Percentiles rank a stretch among this genome's conserved stretches.
phyloP scores from a whole-genome alignment of 805 yeast genomes.

The Maudiozyma saulgeensis region DNA sequence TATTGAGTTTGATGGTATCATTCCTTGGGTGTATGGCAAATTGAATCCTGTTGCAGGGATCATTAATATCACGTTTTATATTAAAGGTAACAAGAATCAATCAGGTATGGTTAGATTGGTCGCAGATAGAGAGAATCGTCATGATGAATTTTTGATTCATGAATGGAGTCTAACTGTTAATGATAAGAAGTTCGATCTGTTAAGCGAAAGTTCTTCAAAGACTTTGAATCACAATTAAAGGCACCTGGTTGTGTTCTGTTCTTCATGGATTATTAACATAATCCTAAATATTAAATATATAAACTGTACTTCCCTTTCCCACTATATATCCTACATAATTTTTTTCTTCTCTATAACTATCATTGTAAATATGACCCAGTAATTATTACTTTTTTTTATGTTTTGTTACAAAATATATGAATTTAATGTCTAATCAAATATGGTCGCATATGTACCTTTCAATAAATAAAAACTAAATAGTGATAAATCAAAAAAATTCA shows the following conservation, averaged over 20 bases:
- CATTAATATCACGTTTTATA: slow-evolving; percentile 62
- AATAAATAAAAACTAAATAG: neutral
- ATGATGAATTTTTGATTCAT: slow-evolving; percentile 47
- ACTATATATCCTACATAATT: neutral
- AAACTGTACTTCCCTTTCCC: neutral
- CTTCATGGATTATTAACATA: neutral
- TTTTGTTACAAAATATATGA: neutral
- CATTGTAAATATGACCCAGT: neutral
- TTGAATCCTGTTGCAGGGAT: slow-evolving; percentile 76
- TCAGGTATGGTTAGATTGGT: slow-evolving; percentile 50
- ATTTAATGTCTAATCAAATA: neutral
- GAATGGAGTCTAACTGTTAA: slow-evolving; percentile 54
- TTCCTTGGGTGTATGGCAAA: slow-evolving; percentile 86
- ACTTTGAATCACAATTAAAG: neutral
- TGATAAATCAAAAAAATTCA: neutral
- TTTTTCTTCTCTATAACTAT: neutral
- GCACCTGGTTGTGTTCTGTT: neutral
- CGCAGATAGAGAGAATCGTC: slow-evolving; percentile 58
- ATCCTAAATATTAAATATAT: neutral
- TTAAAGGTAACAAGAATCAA: slow-evolving; percentile 52
- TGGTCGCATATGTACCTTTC: too few species aligned
- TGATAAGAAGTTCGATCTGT: slow-evolving; percentile 38
- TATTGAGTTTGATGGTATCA: slow-evolving; percentile 53
- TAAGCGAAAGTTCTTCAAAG: slow-evolving; percentile 34
- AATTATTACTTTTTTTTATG: neutral